Evolutionary conservation across 2,329 filamentous ascomycete genomes (phyloP), one percentile per base, ranked within the genome.

Genomic region (Diplodia mutila): DNA sequence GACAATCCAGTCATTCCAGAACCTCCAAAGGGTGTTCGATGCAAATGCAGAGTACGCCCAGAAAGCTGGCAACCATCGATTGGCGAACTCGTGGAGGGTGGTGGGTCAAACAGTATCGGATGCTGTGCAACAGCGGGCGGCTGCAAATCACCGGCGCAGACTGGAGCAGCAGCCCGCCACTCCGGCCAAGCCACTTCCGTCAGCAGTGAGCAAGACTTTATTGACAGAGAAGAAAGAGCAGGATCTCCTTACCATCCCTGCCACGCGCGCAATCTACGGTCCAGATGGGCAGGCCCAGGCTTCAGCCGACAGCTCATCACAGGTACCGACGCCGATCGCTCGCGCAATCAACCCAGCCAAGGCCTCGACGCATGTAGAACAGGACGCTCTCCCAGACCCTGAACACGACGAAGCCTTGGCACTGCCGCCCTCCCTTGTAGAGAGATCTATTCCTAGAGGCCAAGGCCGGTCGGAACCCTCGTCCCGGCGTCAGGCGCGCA

Each of bases 51-150:
- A 81, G 54, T 81, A 84, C 70, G 85, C 85, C 29, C 81, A 86
- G 69, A 77, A 80, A 67, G 81, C 82, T 39, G 81, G 82, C 48
- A 76, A 84, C 69, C 79, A 84, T 70, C 81, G 83, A 65, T 77
- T 86, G 54, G 85, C 87, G 37, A 85, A 88, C 70, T 86, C 85
- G 23, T 90, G 87, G 87, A 83, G 82, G 65, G 82, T 89, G 25
- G 75, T 88, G 39, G 84, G 83, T 65, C 80, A 81, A 66, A 80
- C 83, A 18, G 39, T 70, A 42, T 65, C 67, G 42, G 46, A 70
- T 42, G 67, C 66, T 52, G 61, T 71, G 59, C 63, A 65, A 49
- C 49, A 34, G 23, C 65, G 68, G 14, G 70, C 66, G n/a, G 49
- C 48, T 49, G 66, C 66, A 49, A 67, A 79, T 67, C 74, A 73